A percentile compares a stretch with the other conserved stretches of the same genome.
Conservation (phyloP, 139 green algal species). For the Chlamydomonas eustigma region DNA sequence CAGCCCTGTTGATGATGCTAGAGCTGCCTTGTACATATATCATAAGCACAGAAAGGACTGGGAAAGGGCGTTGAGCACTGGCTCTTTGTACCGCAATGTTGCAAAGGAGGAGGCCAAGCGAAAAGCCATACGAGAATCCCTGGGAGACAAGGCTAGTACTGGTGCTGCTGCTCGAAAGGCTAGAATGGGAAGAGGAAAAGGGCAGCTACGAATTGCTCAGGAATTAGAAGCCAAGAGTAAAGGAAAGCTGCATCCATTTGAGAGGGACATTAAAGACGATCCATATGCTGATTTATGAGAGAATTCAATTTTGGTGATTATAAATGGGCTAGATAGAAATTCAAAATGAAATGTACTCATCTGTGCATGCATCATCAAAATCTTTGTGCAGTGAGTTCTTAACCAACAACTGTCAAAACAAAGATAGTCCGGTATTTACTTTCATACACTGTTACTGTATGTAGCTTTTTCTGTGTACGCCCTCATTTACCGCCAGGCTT, state of each 20-base stretch:
- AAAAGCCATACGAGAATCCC: background rate
- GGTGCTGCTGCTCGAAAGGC: background rate
- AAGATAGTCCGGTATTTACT: too few relatives aligned
- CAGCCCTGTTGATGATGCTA: conserved; percentile 56
- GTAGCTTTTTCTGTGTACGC: background rate
- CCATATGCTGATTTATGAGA: background rate
- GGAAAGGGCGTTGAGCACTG: background rate
- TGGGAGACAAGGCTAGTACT: background rate
- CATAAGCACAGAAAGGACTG: conserved; percentile 39
- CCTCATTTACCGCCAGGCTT: conserved; percentile 1
- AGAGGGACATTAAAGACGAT: background rate
- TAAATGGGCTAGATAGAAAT: too few relatives aligned
- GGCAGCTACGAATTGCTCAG: background rate
- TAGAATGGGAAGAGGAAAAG: background rate
- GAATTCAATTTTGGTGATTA: too few relatives aligned
- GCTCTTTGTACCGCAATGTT: background rate
- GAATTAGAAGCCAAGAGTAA: background rate
- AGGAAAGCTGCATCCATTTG: background rate
- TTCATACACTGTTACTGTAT: too few relatives aligned
- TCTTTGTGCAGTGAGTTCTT: too few relatives aligned
- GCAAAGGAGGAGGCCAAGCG: background rate
- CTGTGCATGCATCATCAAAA: too few relatives aligned
- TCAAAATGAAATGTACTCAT: too few relatives aligned
- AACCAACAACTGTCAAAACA: too few relatives aligned
- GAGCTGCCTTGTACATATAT: conserved; percentile 68